Percentiles rank a stretch among this genome's conserved stretches.
These are phyloP conservation scores for Helichrysum umbraculigerum DNA, from an alignment of 129 eudicot genomes.

Conservation along the genomic window DNA sequence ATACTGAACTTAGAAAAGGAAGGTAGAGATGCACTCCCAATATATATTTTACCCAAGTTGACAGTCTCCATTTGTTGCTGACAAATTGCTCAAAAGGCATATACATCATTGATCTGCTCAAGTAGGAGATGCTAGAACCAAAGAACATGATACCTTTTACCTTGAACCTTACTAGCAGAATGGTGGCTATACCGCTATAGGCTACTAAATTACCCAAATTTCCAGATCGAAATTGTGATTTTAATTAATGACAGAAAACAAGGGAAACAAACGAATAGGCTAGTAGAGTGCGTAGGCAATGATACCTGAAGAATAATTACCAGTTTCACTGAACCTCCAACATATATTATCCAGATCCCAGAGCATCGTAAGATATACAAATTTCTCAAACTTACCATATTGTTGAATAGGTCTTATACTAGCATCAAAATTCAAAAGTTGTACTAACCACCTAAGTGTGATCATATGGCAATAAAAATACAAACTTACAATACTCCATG, in stretches of 20 bases:
- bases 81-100: conserved; percentile 44
- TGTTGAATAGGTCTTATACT: conserved; percentile 29
- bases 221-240: conserved; percentile 28
- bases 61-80: conserved; percentile 68
- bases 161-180: conserved; percentile 30
- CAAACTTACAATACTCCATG: conserved; percentile 26
- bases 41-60: conserved; percentile 58
- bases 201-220: conserved; percentile 45
- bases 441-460: conserved; percentile 23
- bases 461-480: conserved; percentile 12
- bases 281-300: conserved; percentile 29
- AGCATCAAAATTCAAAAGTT: conserved; percentile 15
- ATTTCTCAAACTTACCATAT: conserved; percentile 32
- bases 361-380: conserved; percentile 26
- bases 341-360: conserved; percentile 31
- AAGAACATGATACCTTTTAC: conserved; percentile 38
- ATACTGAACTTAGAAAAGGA: conserved; percentile 44
- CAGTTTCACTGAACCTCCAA: conserved; percentile 36
- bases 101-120: conserved; percentile 52
- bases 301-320: conserved; percentile 60
- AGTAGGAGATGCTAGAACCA: conserved; percentile 42
- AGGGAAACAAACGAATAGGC: conserved; percentile 30
- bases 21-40: conserved; percentile 64
- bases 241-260: conserved; percentile 19
- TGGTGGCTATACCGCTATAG: conserved; percentile 29